Percentiles rank a stretch among this genome's conserved stretches.
Evolutionary conservation across 2,329 filamentous ascomycete genomes (phyloP).

Genomic region (Coniochaeta ligniaria): DNA sequence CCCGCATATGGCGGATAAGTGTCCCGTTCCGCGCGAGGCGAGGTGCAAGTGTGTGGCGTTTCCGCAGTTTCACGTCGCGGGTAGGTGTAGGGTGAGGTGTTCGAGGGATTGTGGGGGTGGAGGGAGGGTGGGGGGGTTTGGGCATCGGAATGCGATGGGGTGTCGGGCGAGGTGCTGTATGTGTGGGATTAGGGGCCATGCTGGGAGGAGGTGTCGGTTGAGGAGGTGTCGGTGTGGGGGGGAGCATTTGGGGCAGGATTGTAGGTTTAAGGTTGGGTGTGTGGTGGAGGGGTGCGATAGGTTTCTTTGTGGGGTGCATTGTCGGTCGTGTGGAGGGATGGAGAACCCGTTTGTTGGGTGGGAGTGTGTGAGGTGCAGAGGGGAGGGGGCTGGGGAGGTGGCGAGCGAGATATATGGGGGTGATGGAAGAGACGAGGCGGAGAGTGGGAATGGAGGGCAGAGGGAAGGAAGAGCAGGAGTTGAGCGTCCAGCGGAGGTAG

Average conservation of each 20-base stretch:
- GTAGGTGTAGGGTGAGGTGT: slow-evolving; percentile 23
- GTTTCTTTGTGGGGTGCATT: slow-evolving; percentile 27
- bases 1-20: slow-evolving; percentile 19
- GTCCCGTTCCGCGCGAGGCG: slow-evolving; percentile 21
- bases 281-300: slow-evolving; percentile 19
- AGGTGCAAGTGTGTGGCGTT: slow-evolving; percentile 31
- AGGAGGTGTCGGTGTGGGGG: slow-evolving; percentile 26
- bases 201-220: slow-evolving; percentile 25
- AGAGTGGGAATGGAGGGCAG: no score
- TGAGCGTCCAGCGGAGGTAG: no score
- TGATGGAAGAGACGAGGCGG: no score
- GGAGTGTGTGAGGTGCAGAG: slow-evolving; percentile 13
- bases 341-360: slow-evolving; percentile 20
- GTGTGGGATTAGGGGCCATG: slow-evolving; percentile 30
- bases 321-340: slow-evolving; percentile 22
- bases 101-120: slow-evolving; percentile 23
- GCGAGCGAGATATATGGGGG: neutral
- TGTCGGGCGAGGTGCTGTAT: slow-evolving; percentile 31
- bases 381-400: neutral
- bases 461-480: no score
- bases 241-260: slow-evolving; percentile 29
- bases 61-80: slow-evolving; percentile 26
- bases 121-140: slow-evolving; percentile 14
- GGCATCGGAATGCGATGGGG: slow-evolving; percentile 27
- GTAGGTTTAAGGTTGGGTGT: slow-evolving; percentile 30